Evolutionary conservation across 805 yeast species (phyloP).

Genomic region (Zygosaccharomyces gambellarensis): DNA sequence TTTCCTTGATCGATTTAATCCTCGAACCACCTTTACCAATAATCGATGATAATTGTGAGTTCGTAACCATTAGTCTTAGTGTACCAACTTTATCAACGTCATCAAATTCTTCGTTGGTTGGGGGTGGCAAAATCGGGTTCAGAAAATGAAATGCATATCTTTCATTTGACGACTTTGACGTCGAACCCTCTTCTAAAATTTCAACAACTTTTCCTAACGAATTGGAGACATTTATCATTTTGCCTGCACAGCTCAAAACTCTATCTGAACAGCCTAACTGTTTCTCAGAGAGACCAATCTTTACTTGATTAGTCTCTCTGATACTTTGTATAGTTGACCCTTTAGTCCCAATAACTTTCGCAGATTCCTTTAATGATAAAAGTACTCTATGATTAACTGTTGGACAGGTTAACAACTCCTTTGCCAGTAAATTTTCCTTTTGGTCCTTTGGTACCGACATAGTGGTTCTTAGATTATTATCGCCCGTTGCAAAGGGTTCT

Average conservation of each 20-base stretch:
- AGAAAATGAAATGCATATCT: constrained; percentile 45
- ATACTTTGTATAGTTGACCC: constrained; percentile 74
- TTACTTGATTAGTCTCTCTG: constrained; percentile 69
- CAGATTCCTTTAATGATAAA: constrained; percentile 82
- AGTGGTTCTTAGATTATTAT: not conserved
- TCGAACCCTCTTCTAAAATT: constrained; percentile 31
- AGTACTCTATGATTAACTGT: constrained; percentile 42
- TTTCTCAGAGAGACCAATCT: constrained; percentile 81
- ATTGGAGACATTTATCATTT: constrained; percentile 59
- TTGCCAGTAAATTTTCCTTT: not conserved
- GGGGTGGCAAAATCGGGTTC: constrained; percentile 32
- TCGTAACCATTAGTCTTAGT: constrained; percentile 71
- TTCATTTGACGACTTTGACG: constrained; percentile 32
- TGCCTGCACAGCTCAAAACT: constrained; percentile 73
- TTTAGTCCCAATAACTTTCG: constrained; percentile 81
- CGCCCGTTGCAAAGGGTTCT: not conserved
- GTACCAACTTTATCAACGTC: constrained; percentile 28
- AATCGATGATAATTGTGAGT: constrained; percentile 81
- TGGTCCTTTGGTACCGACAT: not conserved
- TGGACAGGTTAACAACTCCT: constrained; percentile 6
- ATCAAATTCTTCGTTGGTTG: constrained; percentile 28
- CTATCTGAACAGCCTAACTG: constrained; percentile 79
- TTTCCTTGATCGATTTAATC: constrained; percentile 63
- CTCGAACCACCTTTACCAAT: constrained; percentile 80
- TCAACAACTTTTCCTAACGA: constrained; percentile 69